phyloP scores from a whole-genome alignment of 352 stramenopile species.

The Globisporangium yorkense region DNA sequence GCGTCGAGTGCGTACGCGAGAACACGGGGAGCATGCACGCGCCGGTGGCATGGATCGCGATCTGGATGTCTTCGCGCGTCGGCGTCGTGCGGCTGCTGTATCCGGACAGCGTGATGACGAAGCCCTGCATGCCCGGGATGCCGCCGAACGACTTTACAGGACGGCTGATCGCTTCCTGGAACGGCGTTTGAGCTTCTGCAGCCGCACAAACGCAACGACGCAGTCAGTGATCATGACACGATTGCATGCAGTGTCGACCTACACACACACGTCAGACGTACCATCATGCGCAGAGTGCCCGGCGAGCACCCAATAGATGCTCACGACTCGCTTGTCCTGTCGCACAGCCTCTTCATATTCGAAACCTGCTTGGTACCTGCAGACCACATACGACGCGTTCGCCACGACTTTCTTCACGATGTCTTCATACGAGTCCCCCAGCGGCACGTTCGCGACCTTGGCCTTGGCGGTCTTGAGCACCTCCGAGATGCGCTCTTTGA shows the following conservation, averaged over 20 bases:
- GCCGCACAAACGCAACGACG: not conserved
- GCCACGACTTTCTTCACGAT: slow-evolving; percentile 74
- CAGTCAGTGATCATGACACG: not conserved
- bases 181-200: slow-evolving; percentile 19
- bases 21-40: slow-evolving; percentile 80
- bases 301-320: slow-evolving; percentile 75
- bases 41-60: slow-evolving; percentile 77
- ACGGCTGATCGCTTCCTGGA: slow-evolving; percentile 46
- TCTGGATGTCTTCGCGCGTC: slow-evolving; percentile 78
- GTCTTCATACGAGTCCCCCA: slow-evolving; percentile 64
- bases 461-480: slow-evolving; percentile 64
- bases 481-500: slow-evolving; percentile 61
- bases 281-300: slow-evolving; percentile 29
- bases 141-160: slow-evolving; percentile 62
- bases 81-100: slow-evolving; percentile 73
- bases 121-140: slow-evolving; percentile 69
- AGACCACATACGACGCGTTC: slow-evolving; percentile 80
- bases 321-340: slow-evolving; percentile 69
- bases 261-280: slow-evolving; percentile 3
- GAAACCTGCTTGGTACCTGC: slow-evolving; percentile 69
- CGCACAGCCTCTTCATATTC: slow-evolving; percentile 73
- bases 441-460: slow-evolving; percentile 74
- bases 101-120: slow-evolving; percentile 80
- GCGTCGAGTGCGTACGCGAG: slow-evolving; percentile 75
- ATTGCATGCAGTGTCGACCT: not conserved